A percentile compares a stretch with the other conserved stretches of the same genome.
Evolutionary conservation across 2,329 filamentous ascomycete species (phyloP).

Genomic region (Claviceps digitariae): DNA sequence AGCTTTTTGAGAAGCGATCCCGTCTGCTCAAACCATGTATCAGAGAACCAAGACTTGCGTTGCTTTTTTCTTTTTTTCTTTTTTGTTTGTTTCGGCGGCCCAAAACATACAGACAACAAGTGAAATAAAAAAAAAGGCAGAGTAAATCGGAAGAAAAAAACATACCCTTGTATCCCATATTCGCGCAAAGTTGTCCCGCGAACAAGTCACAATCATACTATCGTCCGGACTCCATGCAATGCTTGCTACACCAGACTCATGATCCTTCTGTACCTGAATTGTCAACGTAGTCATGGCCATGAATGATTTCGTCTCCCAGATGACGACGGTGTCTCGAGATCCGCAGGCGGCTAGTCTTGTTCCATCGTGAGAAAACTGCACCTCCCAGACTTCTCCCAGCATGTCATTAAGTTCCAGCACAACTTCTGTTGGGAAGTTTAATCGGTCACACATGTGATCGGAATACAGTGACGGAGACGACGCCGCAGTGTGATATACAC

Average conservation of each 20-base stretch:
- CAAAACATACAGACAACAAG: background rate
- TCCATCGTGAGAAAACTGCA: slow-evolving; percentile 83
- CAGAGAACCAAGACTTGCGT: background rate
- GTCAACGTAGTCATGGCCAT: slow-evolving; percentile 46
- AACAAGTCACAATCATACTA: slow-evolving; percentile 72
- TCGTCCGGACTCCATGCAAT: slow-evolving; percentile 90
- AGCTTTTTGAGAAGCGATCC: slow-evolving; percentile 51
- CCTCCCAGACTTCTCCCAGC: slow-evolving; percentile 77
- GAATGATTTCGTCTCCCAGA: slow-evolving; percentile 70
- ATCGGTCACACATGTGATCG: slow-evolving; percentile 71
- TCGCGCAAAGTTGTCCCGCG: slow-evolving; percentile 56
- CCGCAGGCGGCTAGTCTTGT: slow-evolving; percentile 71
- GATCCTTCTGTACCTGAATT: slow-evolving; percentile 28
- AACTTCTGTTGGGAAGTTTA: slow-evolving; percentile 63
- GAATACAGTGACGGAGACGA: slow-evolving; percentile 72
- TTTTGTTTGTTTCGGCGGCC: no score
- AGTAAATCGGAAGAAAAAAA: slow-evolving; percentile 1
- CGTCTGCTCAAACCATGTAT: slow-evolving; percentile 29
- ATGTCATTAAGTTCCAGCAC: slow-evolving; percentile 60
- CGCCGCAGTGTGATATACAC: slow-evolving; percentile 77
- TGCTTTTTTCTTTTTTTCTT: background rate
- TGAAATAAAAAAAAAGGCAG: no score
- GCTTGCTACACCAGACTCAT: slow-evolving; percentile 61
- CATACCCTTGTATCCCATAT: slow-evolving; percentile 62
- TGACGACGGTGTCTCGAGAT: slow-evolving; percentile 57